Conservation (phyloP, 768 basidiomycete species). For the Phanerodontia chrysosporium region DNA sequence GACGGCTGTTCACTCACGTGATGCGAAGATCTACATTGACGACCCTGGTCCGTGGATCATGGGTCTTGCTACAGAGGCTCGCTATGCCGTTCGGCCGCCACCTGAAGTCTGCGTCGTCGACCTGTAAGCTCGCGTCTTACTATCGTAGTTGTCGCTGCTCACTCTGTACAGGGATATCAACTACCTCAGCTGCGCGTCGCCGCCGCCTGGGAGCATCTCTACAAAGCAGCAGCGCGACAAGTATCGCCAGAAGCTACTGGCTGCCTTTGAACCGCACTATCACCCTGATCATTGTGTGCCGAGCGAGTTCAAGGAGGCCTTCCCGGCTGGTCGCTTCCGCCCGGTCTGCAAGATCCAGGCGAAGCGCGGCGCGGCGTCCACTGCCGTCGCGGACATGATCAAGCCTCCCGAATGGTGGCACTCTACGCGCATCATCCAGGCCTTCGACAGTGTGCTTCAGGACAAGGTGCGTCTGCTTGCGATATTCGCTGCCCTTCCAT, state of each 20-base stretch:
- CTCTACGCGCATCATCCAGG: slow-evolving; percentile 84
- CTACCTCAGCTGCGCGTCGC: slow-evolving; percentile 69
- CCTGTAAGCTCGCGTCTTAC: slow-evolving; percentile 44
- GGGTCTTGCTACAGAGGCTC: slow-evolving; percentile 80
- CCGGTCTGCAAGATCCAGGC: slow-evolving; percentile 90
- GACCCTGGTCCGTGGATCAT: slow-evolving; percentile 98
- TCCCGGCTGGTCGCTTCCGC: slow-evolving; percentile 87
- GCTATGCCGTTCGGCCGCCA: slow-evolving; percentile 69
- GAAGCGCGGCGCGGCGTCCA: slow-evolving; percentile 66
- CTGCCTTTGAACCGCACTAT: slow-evolving; percentile 82
- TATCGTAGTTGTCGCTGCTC: background rate
- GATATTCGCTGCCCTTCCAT: background rate
- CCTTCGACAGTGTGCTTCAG: slow-evolving; percentile 82
- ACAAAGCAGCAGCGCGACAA: slow-evolving; percentile 76
- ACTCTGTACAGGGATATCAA: slow-evolving; percentile 23
- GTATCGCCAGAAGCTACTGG: slow-evolving; percentile 66
- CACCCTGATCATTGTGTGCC: slow-evolving; percentile 86
- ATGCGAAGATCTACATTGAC: slow-evolving; percentile 90
- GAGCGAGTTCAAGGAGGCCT: slow-evolving; percentile 93
- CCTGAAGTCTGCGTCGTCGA: slow-evolving; percentile 76
- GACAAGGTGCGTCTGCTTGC: slow-evolving; percentile 66
- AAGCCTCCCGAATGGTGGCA: slow-evolving; percentile 95
- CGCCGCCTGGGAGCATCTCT: slow-evolving; percentile 72
- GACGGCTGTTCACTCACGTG: slow-evolving; percentile 79
- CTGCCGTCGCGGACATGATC: slow-evolving; percentile 85